Conservation (phyloP, 352 stramenopile genomes). For the Globisporangium megalacanthum region DNA sequence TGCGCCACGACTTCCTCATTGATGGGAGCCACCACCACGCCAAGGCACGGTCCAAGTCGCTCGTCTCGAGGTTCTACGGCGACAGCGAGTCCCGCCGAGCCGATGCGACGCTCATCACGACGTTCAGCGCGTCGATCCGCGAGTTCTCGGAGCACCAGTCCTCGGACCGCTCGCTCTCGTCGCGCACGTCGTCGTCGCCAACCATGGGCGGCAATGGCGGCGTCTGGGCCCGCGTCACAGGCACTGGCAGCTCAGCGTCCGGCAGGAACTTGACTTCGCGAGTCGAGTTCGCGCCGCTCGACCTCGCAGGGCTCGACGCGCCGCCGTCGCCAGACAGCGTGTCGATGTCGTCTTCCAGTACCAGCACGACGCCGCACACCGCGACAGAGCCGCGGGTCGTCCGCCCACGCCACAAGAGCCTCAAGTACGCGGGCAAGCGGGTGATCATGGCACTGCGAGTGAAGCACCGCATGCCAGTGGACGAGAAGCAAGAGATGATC, state of each 20-base stretch:
- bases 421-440: constrained; percentile 55
- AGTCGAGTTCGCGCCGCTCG: constrained; percentile 6
- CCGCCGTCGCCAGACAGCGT: background rate
- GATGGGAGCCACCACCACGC: background rate
- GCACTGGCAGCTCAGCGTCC: background rate
- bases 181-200: constrained; percentile 7
- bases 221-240: constrained; percentile 13
- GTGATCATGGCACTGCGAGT: constrained; percentile 66
- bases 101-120: constrained; percentile 10
- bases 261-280: background rate
- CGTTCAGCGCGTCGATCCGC: constrained; percentile 6
- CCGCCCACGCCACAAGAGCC: constrained; percentile 18
- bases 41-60: background rate
- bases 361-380: background rate
- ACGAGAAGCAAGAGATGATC: constrained; percentile 60
- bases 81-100: background rate
- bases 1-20: constrained; percentile 2
- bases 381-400: background rate
- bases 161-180: constrained; percentile 7
- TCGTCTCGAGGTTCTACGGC: background rate
- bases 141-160: constrained; percentile 9
- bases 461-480: constrained; percentile 32
- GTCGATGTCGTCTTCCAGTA: background rate
- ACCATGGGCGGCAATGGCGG: constrained; percentile 2
- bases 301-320: constrained; percentile 7